Base-by-base conservation (phyloP, 345 rosid genomes). In the Linum lewisii region DNA sequence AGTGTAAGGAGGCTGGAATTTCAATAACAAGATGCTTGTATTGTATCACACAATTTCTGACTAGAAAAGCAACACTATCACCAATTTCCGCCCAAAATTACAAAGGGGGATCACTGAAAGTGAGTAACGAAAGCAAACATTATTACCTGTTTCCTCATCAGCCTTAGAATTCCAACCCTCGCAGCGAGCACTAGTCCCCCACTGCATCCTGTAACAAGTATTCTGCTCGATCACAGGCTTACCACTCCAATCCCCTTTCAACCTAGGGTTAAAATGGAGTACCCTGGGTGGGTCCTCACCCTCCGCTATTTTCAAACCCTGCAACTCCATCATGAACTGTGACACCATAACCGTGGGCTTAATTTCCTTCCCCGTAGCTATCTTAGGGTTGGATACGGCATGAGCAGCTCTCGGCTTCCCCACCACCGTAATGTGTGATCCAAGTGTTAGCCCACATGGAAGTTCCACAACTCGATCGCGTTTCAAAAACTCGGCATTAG, bases 281-380 rank as follows among this genome's bases (percentile, higher is more conserved):
- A 91, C 78, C 78, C 88, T 71, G 5, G 96, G 98, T 16, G 98
- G 98, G 47, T 88, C 98, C 80, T 91, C 98, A 9, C 96, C 96
- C 19, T 91, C 95, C 70, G 82, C 98, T 3, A 77, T 71, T 63
- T 79, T 91, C 76, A 91, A 78, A 4, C 96, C 96, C 76, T 78
- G 96, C 67, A 91, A 58, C 82, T 91, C 98, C 69, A 91, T 67
- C 60, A 81, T 81, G 60, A 88, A 91, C 85, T 91, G 98, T 1
- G 95, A 88, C 24, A 86, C 88, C 80, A 84, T 73, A 58, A 64
- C 72, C 53, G 71, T 16, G n/a, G 74, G 78, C 62, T 67, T 80
- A 21, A 76, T 90, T 1, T 78, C 81, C 65, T 63, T 80, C 24
- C 76, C 57, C 59, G 75, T 0, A 11, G 79, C 55, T 51, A 88